phyloP scores from a whole-genome alignment of 768 basidiomycete species.

The Podaxis sp. region DNA sequence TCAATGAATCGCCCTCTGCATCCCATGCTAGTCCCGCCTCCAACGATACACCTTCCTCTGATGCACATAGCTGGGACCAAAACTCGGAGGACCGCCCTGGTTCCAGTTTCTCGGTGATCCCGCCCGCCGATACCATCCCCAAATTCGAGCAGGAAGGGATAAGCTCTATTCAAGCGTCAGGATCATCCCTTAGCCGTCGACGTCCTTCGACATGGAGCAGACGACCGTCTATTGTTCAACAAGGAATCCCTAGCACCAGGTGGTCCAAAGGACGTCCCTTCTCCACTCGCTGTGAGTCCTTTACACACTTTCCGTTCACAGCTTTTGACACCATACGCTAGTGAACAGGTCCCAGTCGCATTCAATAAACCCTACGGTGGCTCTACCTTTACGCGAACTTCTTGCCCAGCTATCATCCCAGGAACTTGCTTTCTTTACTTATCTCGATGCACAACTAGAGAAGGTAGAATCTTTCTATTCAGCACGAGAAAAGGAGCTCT shows the following conservation, averaged over 20 bases:
- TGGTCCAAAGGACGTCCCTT: constrained; percentile 2
- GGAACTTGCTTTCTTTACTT: constrained; percentile 73
- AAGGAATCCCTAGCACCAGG: neutral
- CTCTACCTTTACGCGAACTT: constrained; percentile 45
- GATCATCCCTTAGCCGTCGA: constrained; percentile 1
- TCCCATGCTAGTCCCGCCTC: neutral
- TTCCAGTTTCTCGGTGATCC: constrained; percentile 1
- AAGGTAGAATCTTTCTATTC: constrained; percentile 87
- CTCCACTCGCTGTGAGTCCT: constrained; percentile 17
- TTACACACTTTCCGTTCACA: neutral
- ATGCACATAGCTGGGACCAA: neutral
- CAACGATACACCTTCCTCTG: constrained; percentile 10
- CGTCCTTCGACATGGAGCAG: constrained; percentile 2
- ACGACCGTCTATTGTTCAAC: constrained; percentile 4
- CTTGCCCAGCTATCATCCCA: constrained; percentile 55
- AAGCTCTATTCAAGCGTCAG: neutral
- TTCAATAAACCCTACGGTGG: constrained; percentile 22
- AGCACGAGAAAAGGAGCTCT: constrained; percentile 66
- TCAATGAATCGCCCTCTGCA: constrained; percentile 20
- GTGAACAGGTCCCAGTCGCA: constrained; percentile 5
- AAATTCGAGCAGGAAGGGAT: neutral
- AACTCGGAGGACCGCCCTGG: neutral
- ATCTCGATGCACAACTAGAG: constrained; percentile 75
- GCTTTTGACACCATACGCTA: neutral
- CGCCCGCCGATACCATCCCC: neutral